Percentiles rank a stretch among this genome's conserved stretches.
These are phyloP conservation scores for Aspergillus calidoustus DNA, from an alignment of 2,329 filamentous ascomycete genomes.

Conservation along the genomic window DNA sequence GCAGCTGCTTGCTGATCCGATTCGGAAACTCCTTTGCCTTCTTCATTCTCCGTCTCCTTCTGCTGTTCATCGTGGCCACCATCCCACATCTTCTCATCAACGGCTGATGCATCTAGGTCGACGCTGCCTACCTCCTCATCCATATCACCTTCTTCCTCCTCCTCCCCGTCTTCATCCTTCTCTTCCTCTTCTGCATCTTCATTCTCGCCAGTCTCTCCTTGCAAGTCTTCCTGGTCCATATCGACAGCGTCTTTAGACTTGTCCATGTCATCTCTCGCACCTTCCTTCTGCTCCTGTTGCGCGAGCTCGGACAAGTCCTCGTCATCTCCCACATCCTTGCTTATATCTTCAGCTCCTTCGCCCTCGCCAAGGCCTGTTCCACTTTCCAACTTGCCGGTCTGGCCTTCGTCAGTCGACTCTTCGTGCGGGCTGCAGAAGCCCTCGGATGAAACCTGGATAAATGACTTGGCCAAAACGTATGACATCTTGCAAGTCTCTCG, in stretches of 20 bases:
- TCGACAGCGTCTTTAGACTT: slow-evolving; percentile 54
- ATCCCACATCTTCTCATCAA: slow-evolving; percentile 99
- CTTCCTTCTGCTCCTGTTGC: slow-evolving; percentile 73
- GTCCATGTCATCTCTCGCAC: slow-evolving; percentile 53
- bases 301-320: slow-evolving; percentile 92
- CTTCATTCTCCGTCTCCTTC: slow-evolving; percentile 76
- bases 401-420: slow-evolving; percentile 70
- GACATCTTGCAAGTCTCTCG: slow-evolving; percentile 73
- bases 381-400: slow-evolving; percentile 79
- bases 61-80: slow-evolving; percentile 71
- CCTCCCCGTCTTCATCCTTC: slow-evolving; percentile 65
- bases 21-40: slow-evolving; percentile 56
- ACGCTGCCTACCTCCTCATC: slow-evolving; percentile 91
- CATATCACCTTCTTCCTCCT: slow-evolving; percentile 67
- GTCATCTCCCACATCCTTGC: slow-evolving; percentile 92
- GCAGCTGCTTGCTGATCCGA: slow-evolving; percentile 65
- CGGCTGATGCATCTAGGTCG: slow-evolving; percentile 82
- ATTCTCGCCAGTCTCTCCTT: slow-evolving; percentile 76
- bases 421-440: slow-evolving; percentile 93
- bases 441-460: slow-evolving; percentile 76
- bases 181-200: slow-evolving; percentile 51
- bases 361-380: slow-evolving; percentile 95
- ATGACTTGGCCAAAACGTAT: slow-evolving; percentile 74
- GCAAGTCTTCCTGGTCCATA: slow-evolving; percentile 82
- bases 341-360: slow-evolving; percentile 95